phyloP scores from a whole-genome alignment of 202 grass and related monocot genomes.

The Miscanthus sacchariflorus region DNA sequence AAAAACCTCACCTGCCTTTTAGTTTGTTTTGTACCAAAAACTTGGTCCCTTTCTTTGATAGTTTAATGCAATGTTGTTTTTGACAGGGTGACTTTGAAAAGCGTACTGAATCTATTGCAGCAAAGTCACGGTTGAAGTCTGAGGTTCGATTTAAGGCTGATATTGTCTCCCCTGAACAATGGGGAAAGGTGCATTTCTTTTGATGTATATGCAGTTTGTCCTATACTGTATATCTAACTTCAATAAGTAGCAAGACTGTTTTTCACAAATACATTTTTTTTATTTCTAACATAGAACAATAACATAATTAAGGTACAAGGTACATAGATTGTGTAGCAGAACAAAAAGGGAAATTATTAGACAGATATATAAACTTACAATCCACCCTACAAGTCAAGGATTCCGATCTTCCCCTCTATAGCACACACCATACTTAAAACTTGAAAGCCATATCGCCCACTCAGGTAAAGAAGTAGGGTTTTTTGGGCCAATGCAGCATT shows the following conservation, averaged over 20 bases:
- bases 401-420: neutral
- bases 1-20: conserved; percentile 1
- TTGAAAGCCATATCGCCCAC: neutral
- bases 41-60: neutral
- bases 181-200: conserved; percentile 86
- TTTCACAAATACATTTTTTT: conserved; percentile 25
- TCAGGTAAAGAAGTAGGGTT: neutral
- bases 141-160: conserved; percentile 96
- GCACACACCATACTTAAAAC: neutral
- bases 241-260: neutral
- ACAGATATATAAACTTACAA: conserved; percentile 6
- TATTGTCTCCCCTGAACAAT: conserved; percentile 90
- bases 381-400: neutral
- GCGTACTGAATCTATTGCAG: conserved; percentile 75
- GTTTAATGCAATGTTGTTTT: conserved; percentile 40
- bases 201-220: conserved; percentile 30
- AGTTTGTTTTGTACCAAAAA: conserved; percentile 14
- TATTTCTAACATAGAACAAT: conserved; percentile 26
- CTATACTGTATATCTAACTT: neutral
- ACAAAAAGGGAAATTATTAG: neutral
- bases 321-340: neutral
- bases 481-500: neutral
- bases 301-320: conserved; percentile 21
- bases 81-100: conserved; percentile 90
- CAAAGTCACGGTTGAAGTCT: conserved; percentile 78